Conservation (phyloP, 2,329 filamentous ascomycete genomes). For the Tolypocladium paradoxum region DNA sequence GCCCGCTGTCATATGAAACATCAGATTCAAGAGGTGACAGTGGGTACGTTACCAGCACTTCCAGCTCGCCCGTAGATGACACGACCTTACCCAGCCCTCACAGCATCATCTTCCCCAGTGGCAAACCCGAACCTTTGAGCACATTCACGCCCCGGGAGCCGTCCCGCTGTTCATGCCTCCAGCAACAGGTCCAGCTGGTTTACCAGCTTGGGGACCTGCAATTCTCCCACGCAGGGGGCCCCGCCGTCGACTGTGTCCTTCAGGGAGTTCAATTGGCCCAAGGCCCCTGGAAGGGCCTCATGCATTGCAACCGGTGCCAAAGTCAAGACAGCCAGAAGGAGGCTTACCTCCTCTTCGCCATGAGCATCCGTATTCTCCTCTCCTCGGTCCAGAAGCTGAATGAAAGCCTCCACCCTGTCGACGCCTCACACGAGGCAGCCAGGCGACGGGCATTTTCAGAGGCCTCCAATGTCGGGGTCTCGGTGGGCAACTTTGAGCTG, state of each 20-base stretch:
- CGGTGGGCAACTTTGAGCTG: not conserved
- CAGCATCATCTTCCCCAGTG: no score
- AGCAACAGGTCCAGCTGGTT: not conserved
- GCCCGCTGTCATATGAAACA: not conserved
- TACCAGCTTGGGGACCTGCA: constrained; percentile 1
- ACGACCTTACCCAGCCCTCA: no score
- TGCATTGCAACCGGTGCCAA: not conserved
- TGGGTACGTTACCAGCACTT: not conserved
- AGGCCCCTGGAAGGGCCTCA: not conserved
- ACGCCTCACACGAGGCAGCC: not conserved
- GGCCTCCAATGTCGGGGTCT: not conserved
- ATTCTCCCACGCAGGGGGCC: constrained; percentile 1
- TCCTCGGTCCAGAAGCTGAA: not conserved
- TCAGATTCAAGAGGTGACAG: not conserved
- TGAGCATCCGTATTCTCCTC: not conserved
- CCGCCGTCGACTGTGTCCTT: not conserved
- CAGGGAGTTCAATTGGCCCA: not conserved
- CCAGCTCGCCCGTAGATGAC: not conserved
- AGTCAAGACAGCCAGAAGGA: not conserved
- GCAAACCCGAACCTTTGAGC: no score
- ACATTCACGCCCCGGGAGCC: not conserved
- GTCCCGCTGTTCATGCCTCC: not conserved
- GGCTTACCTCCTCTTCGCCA: not conserved
- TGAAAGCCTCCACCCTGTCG: not conserved
- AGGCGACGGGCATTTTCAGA: not conserved